phyloP scores from a whole-genome alignment of 1,284 basidiomycete species.

The Austroboletus niveus region DNA sequence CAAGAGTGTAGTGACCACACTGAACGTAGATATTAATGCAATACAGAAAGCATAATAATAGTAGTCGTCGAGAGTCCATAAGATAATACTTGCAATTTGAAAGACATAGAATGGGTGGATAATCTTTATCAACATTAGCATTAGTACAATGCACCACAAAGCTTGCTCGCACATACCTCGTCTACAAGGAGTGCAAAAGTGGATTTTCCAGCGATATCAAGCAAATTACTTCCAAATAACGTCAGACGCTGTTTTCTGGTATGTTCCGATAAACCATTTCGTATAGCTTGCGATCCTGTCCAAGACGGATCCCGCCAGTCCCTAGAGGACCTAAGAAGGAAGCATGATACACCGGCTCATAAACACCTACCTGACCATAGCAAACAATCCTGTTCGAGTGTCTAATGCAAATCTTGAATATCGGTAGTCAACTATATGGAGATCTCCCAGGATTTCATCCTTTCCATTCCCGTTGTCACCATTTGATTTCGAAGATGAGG shows the following conservation, averaged over 20 bases:
- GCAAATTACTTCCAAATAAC: conserved; percentile 86
- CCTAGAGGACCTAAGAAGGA: conserved; percentile 41
- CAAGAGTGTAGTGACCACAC: conserved; percentile 84
- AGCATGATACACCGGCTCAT: not conserved
- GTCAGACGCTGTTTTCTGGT: conserved; percentile 64
- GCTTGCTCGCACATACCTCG: conserved; percentile 55
- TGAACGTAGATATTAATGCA: conserved; percentile 85
- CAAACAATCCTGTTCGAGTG: conserved; percentile 80
- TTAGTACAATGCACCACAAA: not conserved
- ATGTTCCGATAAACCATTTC: conserved; percentile 56
- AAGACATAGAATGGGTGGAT: conserved; percentile 98
- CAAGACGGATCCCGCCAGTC: conserved; percentile 92
- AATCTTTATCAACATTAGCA: conserved; percentile 35
- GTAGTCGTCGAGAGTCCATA: conserved; percentile 96
- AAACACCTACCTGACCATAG: conserved; percentile 65
- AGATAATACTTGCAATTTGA: conserved; percentile 92
- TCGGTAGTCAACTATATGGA: conserved; percentile 76
- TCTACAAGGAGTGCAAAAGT: conserved; percentile 83
- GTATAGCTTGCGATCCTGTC: conserved; percentile 62
- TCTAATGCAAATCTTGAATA: conserved; percentile 92
- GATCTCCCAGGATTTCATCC: conserved; percentile 42
- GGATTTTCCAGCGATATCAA: conserved; percentile 91
- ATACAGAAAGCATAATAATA: conserved; percentile 99
- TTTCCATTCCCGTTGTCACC: conserved; percentile 29
- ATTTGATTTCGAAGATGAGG: conserved; percentile 21